Conservation (phyloP, 2,329 filamentous ascomycete species). For the Talaromyces atroroseus region DNA sequence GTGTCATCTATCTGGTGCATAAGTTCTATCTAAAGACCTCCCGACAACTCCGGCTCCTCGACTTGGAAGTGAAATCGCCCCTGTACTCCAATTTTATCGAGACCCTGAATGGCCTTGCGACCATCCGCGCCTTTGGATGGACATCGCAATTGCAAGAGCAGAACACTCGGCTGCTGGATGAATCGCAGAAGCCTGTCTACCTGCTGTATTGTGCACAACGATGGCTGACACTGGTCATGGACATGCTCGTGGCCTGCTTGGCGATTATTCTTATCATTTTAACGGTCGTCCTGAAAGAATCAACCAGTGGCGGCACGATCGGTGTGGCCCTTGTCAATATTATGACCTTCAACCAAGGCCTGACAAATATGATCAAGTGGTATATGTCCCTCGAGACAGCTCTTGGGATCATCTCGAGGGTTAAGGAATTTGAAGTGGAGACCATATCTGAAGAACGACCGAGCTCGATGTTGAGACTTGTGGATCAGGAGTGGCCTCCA, state of each 20-base stretch:
- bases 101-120: no score
- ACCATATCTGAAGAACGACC: conserved; percentile 40
- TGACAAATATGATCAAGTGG: conserved; percentile 45
- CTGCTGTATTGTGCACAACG: conserved; percentile 53
- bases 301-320: conserved; percentile 43
- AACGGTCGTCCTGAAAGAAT: conserved; percentile 40
- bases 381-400: conserved; percentile 56
- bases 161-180: conserved; percentile 47
- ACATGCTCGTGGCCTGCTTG: conserved; percentile 46
- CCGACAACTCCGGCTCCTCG: no score
- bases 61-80: no score
- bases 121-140: conserved; percentile 56
- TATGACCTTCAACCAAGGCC: conserved; percentile 47
- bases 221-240: conserved; percentile 51
- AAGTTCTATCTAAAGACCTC: no score
- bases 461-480: no score
- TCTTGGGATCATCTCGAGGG: conserved; percentile 51
- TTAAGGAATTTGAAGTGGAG: conserved; percentile 47
- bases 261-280: conserved; percentile 46
- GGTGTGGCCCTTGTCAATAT: conserved; percentile 52
- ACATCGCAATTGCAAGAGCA: conserved; percentile 35
- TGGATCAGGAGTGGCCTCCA: conserved; percentile 42
- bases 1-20: no score
- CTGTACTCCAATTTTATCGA: no score
- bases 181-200: conserved; percentile 54